Evolutionary conservation across 805 yeast genomes (phyloP).

Genomic region (Metschnikowia amazonensis): DNA sequence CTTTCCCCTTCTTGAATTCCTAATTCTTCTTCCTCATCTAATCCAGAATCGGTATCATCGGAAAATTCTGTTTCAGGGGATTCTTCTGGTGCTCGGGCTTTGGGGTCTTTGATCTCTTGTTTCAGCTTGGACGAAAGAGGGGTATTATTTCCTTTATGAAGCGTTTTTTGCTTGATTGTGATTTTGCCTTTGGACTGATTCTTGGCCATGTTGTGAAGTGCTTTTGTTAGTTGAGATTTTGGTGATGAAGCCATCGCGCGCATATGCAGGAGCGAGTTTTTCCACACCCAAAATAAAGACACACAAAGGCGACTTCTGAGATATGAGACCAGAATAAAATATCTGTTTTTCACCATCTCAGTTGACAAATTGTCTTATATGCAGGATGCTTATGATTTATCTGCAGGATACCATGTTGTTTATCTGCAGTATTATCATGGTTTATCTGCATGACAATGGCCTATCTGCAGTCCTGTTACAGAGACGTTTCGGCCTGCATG

Average conservation of each 20-base stretch:
- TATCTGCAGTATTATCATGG: too few species aligned
- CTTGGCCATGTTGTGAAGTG: neutral
- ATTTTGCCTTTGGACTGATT: neutral
- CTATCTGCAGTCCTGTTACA: neutral
- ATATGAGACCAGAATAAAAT: too few species aligned
- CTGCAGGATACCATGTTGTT: too few species aligned
- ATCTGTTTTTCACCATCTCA: too few species aligned
- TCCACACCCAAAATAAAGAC: too few species aligned
- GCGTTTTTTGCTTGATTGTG: neutral
- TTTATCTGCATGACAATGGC: too few species aligned
- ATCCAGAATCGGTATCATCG: conserved; percentile 17
- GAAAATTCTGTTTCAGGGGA: neutral
- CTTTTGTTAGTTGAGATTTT: neutral
- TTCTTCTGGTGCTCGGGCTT: too few species aligned
- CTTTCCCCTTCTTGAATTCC: conserved; percentile 19
- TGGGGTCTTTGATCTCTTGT: too few species aligned
- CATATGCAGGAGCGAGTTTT: neutral
- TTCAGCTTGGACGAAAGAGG: too few species aligned
- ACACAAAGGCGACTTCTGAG: too few species aligned
- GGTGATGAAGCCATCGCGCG: conserved; percentile 2
- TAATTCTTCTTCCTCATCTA: conserved; percentile 26
- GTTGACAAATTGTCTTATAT: too few species aligned
- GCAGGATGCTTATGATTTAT: too few species aligned
- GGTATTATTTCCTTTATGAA: neutral
- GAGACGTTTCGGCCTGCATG: neutral